Base-by-base conservation (phyloP, 352 stramenopile genomes). In the Phytopythium ostracodes region DNA sequence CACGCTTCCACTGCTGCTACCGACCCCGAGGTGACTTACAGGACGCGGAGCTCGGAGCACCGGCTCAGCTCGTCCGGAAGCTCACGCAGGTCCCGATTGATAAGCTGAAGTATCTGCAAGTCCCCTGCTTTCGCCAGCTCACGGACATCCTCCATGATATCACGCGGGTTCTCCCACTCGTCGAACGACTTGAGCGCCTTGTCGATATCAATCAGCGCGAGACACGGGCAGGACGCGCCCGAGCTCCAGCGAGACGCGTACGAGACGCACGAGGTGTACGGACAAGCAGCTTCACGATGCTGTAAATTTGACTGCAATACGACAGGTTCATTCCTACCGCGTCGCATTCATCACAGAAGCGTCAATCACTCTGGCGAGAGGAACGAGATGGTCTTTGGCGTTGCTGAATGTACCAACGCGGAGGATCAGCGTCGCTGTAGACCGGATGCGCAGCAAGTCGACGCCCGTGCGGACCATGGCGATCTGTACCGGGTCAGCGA, bases 171-270 rank as follows among this genome's bases (percentile, higher is more conserved):
- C 6, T 46, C 47, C 56, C 64, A 65, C 18, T 71, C 59, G 18
- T 63, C 49, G 29, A 68, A 75, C 10, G 44, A 67, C 22, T 58
- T 65, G 0, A 60, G 65, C 7, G 59, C 49, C 36, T 60, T 15
- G 15, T 74, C 53, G 4, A 60, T 25, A 47, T 83, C 67, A 31
- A 84, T 68, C 27, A 71, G 66, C 7, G 67, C 64, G 1, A 79
- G 49, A 18, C 75, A 84, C 2, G 70, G 66, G 36, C 75, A 84
- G 6, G 50, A 14, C 5, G 59, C 54, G 5, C 35, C 35, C n/a
- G 62, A 61, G 9, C 14, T 33, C 64, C 67, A 56, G 14, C 64
- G 53, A 38, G 67, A 64, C 25, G 56, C 38, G 14, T 44, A 58
- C 4, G 38, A 53, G 27, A 59, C 54, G 44, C 66, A 70, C 40